These are phyloP conservation scores for Cyclotella atomus DNA, from an alignment of 108 stramenopile species.

Conservation along the genomic window DNA sequence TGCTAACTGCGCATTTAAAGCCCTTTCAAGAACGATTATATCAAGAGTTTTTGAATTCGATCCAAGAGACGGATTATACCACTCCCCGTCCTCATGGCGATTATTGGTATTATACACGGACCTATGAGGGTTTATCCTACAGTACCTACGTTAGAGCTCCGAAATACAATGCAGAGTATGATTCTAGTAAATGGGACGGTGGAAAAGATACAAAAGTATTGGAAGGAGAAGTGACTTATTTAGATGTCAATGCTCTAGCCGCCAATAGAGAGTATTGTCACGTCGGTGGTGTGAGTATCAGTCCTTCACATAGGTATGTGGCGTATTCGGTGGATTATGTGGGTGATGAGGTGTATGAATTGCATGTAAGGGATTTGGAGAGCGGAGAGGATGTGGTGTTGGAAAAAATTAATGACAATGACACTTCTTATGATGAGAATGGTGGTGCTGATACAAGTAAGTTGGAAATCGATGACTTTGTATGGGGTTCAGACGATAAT, in stretches of 20 bases:
- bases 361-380: constrained; percentile 69
- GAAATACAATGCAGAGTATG: constrained; percentile 3
- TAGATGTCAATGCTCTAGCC: constrained; percentile 90
- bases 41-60: constrained; percentile 68
- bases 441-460: neutral
- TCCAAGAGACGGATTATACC: constrained; percentile 87
- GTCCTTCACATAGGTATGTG: constrained; percentile 63
- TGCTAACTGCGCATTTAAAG: constrained; percentile 65
- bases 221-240: constrained; percentile 64
- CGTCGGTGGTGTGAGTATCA: constrained; percentile 56
- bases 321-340: constrained; percentile 90
- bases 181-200: constrained; percentile 65
- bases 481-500: constrained; percentile 64
- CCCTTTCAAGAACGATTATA: constrained; percentile 66
- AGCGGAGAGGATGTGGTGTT: constrained; percentile 64
- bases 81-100: constrained; percentile 69
- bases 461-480: constrained; percentile 43
- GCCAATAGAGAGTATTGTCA: constrained; percentile 80
- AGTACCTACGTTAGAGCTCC: constrained; percentile 81
- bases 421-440: no score
- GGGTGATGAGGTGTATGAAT: constrained; percentile 87
- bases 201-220: constrained; percentile 61
- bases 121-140: constrained; percentile 89
- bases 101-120: constrained; percentile 88
- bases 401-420: no score